These are phyloP conservation scores for Chalciporus pseudorubinellus DNA, from an alignment of 768 basidiomycete species.

Conservation along the genomic window DNA sequence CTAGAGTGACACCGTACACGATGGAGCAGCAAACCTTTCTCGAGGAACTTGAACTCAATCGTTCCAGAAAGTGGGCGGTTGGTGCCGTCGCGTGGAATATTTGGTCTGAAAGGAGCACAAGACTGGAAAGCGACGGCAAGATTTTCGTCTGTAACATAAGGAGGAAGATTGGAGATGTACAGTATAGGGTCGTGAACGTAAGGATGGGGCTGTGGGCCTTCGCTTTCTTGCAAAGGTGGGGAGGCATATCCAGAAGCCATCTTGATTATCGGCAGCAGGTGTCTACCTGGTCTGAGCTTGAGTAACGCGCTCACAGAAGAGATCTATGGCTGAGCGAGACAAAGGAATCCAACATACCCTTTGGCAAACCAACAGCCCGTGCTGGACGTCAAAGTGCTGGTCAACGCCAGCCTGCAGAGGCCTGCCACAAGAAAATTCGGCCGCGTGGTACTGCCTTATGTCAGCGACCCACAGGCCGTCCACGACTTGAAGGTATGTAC, in stretches of 20 bases:
- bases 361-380: slow-evolving; percentile 31
- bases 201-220: slow-evolving; percentile 56
- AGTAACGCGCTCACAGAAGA: background rate
- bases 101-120: slow-evolving; percentile 81
- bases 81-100: slow-evolving; percentile 60
- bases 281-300: slow-evolving; percentile 17
- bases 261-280: slow-evolving; percentile 30
- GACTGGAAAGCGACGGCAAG: slow-evolving; percentile 69
- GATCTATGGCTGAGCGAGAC: background rate
- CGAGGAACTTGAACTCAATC: slow-evolving; percentile 81
- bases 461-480: slow-evolving; percentile 26
- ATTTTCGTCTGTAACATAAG: slow-evolving; percentile 72
- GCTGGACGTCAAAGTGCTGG: slow-evolving; percentile 31
- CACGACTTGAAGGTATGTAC: too few relatives aligned
- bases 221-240: slow-evolving; percentile 31
- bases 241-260: slow-evolving; percentile 37
- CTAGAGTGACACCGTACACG: slow-evolving; percentile 2
- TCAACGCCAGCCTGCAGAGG: slow-evolving; percentile 18
- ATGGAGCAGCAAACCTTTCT: slow-evolving; percentile 57
- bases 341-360: slow-evolving; percentile 18
- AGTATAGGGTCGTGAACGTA: slow-evolving; percentile 82
- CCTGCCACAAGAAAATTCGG: slow-evolving; percentile 29
- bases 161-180: slow-evolving; percentile 76
- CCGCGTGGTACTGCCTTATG: slow-evolving; percentile 32
- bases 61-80: slow-evolving; percentile 59